A percentile compares a stretch with the other conserved stretches of the same genome.
Conservation (phyloP, 2,329 filamentous ascomycete species). For the Aspergillus sojae region DNA sequence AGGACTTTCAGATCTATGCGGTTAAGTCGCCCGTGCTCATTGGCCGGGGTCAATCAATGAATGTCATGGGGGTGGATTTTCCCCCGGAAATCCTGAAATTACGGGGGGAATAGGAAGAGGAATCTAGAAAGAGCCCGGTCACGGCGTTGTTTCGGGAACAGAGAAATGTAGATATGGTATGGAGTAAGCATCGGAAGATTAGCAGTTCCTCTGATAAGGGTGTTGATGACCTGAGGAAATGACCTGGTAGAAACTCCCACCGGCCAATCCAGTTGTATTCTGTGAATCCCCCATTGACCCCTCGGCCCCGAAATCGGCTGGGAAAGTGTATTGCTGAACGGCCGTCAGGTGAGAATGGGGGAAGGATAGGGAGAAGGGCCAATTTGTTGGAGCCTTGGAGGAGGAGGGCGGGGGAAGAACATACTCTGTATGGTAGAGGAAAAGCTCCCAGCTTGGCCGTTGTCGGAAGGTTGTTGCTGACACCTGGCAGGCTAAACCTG, state of each 20-base stretch:
- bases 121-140: background rate
- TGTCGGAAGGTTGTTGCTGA: constrained; percentile 29
- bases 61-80: constrained; percentile 12
- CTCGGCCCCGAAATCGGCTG: constrained; percentile 34
- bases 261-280: constrained; percentile 23
- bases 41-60: constrained; percentile 19
- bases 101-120: background rate
- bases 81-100: constrained; percentile 1
- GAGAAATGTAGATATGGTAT: background rate
- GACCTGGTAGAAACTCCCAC: constrained; percentile 24
- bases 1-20: background rate
- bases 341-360: constrained; percentile 3
- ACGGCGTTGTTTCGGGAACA: too few species aligned
- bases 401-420: constrained; percentile 16
- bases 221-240: constrained; percentile 31
- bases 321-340: background rate
- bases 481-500: background rate
- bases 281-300: constrained; percentile 19
- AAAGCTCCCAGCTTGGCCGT: constrained; percentile 31
- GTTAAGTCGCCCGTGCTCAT: constrained; percentile 15
- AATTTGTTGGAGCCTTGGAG: constrained; percentile 8
- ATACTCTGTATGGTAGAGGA: constrained; percentile 16
- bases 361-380: constrained; percentile 8
- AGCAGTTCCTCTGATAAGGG: constrained; percentile 25
- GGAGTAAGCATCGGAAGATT: constrained; percentile 8